Evolutionary conservation across 2,329 filamentous ascomycete genomes (phyloP).

Genomic region (Mollisiaceae sp.): DNA sequence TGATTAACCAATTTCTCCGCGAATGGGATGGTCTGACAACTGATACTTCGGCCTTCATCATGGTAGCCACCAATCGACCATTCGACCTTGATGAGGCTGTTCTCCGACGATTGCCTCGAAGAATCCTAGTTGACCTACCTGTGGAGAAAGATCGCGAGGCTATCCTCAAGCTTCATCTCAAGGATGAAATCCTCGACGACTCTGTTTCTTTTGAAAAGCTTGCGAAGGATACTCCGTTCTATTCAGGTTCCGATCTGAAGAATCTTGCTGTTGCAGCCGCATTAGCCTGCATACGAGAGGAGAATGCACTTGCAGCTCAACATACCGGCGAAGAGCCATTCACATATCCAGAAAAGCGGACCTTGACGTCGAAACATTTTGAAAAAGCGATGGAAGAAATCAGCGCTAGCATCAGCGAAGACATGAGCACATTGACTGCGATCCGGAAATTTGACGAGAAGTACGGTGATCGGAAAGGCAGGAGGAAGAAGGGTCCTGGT

Average conservation of each 20-base stretch:
- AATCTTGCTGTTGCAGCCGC: conserved; percentile 82
- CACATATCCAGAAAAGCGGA: conserved; percentile 70
- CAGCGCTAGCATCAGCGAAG: conserved; percentile 88
- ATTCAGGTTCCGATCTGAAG: conserved; percentile 84
- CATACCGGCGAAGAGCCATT: conserved; percentile 48
- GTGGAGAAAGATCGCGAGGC: conserved; percentile 67
- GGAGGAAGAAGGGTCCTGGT: conserved; percentile 59
- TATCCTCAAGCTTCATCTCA: conserved; percentile 74
- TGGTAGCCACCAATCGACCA: conserved; percentile 95
- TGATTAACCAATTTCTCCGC: conserved; percentile 94
- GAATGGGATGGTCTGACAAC: conserved; percentile 89
- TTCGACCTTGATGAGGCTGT: conserved; percentile 94
- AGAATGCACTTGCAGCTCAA: conserved; percentile 53
- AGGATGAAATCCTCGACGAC: conserved; percentile 66
- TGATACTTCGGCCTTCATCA: conserved; percentile 87
- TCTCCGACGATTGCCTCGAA: conserved; percentile 74
- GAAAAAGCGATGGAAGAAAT: conserved; percentile 87
- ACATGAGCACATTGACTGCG: conserved; percentile 84
- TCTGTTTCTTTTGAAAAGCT: conserved; percentile 66
- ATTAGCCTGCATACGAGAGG: conserved; percentile 78
- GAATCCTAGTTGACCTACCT: conserved; percentile 76
- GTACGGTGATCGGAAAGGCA: conserved; percentile 80
- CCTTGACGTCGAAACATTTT: conserved; percentile 74
- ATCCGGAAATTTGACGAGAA: conserved; percentile 96
- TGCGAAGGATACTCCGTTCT: conserved; percentile 72